Conservation (phyloP, 768 basidiomycete species). For the Multifurca ochricompacta region DNA sequence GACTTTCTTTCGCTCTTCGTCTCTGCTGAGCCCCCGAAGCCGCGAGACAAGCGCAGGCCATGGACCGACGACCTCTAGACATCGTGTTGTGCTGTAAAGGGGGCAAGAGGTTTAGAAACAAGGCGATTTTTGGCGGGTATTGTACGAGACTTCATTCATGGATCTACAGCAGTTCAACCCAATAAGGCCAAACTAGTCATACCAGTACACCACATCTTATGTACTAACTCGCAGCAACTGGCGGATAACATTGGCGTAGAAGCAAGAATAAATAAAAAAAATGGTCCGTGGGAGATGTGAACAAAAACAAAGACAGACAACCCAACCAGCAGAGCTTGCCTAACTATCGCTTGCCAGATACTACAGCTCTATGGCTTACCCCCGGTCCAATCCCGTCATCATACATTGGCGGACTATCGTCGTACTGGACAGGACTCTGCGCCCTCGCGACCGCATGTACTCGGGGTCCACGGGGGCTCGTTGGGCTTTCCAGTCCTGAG, state of each 20-base stretch:
- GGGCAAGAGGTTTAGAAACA: neutral
- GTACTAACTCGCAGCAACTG: neutral
- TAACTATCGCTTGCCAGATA: slow-evolving; percentile 7
- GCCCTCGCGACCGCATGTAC: neutral
- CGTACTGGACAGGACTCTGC: slow-evolving; percentile 24
- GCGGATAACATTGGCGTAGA: neutral
- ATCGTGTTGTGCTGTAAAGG: neutral
- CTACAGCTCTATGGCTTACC: neutral
- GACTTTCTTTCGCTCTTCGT: slow-evolving; percentile 61
- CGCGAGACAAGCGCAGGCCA: slow-evolving; percentile 19
- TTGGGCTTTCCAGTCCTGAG: slow-evolving; percentile 1
- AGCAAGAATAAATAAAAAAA: neutral
- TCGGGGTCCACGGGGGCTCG: slow-evolving; percentile 1
- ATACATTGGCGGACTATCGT: slow-evolving; percentile 62
- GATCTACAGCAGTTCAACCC: neutral
- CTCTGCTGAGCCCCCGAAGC: slow-evolving; percentile 33
- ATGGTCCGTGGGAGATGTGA: neutral
- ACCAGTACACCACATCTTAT: neutral
- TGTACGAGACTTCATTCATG: neutral
- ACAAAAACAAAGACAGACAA: neutral
- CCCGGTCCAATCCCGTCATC: slow-evolving; percentile 36
- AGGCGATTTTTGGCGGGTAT: neutral
- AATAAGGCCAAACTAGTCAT: neutral
- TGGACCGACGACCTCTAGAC: slow-evolving; percentile 27
- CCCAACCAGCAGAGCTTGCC: neutral